Evolutionary conservation across 106 monocot species (phyloP), one percentile per base, ranked within the genome.

Genomic region (Posidonia australis): DNA sequence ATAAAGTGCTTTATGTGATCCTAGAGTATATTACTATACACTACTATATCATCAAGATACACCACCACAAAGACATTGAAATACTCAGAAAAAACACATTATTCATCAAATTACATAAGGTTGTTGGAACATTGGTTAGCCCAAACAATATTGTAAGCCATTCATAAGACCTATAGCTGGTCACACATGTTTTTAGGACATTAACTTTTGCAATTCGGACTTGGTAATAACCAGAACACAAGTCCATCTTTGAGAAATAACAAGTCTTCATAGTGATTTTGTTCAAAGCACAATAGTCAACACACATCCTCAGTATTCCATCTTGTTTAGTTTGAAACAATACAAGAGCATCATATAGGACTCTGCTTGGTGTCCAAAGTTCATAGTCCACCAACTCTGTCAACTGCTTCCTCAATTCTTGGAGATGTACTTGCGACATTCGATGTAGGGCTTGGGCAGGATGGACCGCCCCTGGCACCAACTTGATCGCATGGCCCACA

Each of bases 71-170:
- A 7, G 53, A 49, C 2, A 49, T 49, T 11, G n/a, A n/a, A 17
- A 56, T 56, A 56, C 19, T 56, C 5, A 24, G n/a, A n/a, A 11
- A 27, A 56, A 56, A 56, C 21, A 56, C 10, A 25, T 65, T 46
- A 11, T 65, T 65, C 48, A 65, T 65, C 9, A 65, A 12, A 46
- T 44, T 65, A 31, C 23, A 53, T 21, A 68, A 68, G 0, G 54
- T 68, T 3, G 20, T 19, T 3, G 30, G 43, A 16, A 16, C 16
- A 68, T 68, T 57, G 10, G 42, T 53, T 5, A 68, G 10, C 30
- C 36, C 7, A 4, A 36, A 36, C 36, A 36, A 36, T 7, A 4
- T 36, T 2, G 7, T 7, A 36, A 36, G 7, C 36, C 7, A 36
- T 36, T 36, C 36, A 7, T 36, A n/a, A n/a, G n/a, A n/a, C n/a